These are phyloP conservation scores for Suhomyces sp. DNA, from an alignment of 805 yeast genomes.

Conservation along the genomic window DNA sequence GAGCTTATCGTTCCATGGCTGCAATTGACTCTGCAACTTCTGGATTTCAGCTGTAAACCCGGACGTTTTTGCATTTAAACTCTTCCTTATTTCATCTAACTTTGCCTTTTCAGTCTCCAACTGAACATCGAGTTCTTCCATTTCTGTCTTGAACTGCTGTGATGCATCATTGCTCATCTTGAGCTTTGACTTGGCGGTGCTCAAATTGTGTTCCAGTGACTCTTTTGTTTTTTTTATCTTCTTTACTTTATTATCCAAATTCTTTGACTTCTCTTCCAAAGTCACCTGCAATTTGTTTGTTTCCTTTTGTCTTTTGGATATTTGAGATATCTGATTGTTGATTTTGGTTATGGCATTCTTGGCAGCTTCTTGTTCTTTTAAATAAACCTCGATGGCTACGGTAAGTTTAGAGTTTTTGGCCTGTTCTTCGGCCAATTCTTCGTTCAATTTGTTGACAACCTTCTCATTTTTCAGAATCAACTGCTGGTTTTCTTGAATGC, in stretches of 20 bases:
- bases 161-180: slow-evolving; percentile 45
- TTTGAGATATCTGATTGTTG: slow-evolving; percentile 17
- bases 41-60: slow-evolving; percentile 65
- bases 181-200: slow-evolving; percentile 47
- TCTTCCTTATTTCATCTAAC: slow-evolving; percentile 62
- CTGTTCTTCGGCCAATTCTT: slow-evolving; percentile 43
- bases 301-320: slow-evolving; percentile 30
- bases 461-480: slow-evolving; percentile 38
- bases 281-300: slow-evolving; percentile 56
- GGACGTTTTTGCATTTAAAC: slow-evolving; percentile 71
- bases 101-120: slow-evolving; percentile 51
- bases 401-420: slow-evolving; percentile 37
- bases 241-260: slow-evolving; percentile 53
- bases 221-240: slow-evolving; percentile 57
- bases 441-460: slow-evolving; percentile 38
- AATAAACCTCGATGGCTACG: slow-evolving; percentile 31
- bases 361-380: slow-evolving; percentile 24
- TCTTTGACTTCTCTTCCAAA: slow-evolving; percentile 73
- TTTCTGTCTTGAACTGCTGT: slow-evolving; percentile 41
- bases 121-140: slow-evolving; percentile 42
- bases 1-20: slow-evolving; percentile 78
- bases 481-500: slow-evolving; percentile 38
- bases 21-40: slow-evolving; percentile 58
- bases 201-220: slow-evolving; percentile 43
- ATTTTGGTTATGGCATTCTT: slow-evolving; percentile 24